Evolutionary conservation across 352 stramenopile genomes (phyloP).

Genomic region (Phytophthora meadii): DNA sequence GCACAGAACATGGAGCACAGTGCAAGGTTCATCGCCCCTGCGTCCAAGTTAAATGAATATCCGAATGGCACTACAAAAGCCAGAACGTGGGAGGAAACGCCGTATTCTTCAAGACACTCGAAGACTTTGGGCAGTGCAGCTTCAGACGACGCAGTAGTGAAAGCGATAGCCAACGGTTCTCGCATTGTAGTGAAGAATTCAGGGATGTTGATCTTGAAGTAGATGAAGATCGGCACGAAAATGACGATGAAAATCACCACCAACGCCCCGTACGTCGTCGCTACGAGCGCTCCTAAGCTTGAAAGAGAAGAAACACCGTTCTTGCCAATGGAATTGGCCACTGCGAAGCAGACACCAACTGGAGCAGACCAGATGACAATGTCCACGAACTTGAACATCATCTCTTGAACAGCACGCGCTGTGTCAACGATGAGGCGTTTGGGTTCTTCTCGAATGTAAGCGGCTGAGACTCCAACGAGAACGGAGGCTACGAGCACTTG

Average conservation of each 20-base stretch:
- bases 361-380: conserved; percentile 58
- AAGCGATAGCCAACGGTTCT: conserved; percentile 50
- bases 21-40: conserved; percentile 44
- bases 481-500: conserved; percentile 51
- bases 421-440: conserved; percentile 44
- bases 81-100: conserved; percentile 45
- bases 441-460: conserved; percentile 27
- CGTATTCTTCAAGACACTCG: conserved; percentile 48
- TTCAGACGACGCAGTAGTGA: conserved; percentile 55
- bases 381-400: conserved; percentile 63
- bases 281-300: conserved; percentile 37
- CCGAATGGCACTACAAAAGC: conserved; percentile 54
- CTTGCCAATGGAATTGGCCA: conserved; percentile 45
- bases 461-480: conserved; percentile 42
- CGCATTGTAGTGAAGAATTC: conserved; percentile 46
- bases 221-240: conserved; percentile 42
- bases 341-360: conserved; percentile 50
- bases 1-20: conserved; percentile 51
- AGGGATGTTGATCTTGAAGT: conserved; percentile 51
- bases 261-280: conserved; percentile 34
- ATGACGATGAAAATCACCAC: conserved; percentile 42
- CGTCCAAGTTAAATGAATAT: conserved; percentile 65
- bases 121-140: conserved; percentile 55
- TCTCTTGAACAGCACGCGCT: conserved; percentile 43
- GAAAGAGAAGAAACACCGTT: conserved; percentile 46